Conservation (phyloP, 495 filamentous ascomycete species). For the Aspergillus diversus region DNA sequence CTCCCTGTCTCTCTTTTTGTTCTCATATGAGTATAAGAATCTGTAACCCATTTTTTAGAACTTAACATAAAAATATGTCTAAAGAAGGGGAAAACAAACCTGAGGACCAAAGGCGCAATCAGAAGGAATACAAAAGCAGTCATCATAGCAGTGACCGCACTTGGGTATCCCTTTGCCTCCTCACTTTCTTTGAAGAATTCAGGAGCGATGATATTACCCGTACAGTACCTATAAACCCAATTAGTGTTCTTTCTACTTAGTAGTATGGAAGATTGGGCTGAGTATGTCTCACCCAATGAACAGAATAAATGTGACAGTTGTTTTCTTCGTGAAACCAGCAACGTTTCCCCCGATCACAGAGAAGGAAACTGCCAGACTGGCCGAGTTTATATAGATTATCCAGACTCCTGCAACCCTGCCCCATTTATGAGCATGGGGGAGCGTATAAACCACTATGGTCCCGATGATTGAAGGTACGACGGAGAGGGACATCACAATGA, state of each 20-base stretch:
- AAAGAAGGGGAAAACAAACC: background rate
- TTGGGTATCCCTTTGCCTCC: background rate
- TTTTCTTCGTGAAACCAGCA: background rate
- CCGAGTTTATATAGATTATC: background rate
- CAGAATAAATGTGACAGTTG: background rate
- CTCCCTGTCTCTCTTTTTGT: background rate
- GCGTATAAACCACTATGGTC: background rate
- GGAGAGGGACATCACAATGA: background rate
- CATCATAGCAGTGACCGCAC: background rate
- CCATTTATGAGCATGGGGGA: background rate
- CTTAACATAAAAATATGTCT: background rate
- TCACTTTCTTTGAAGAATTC: background rate
- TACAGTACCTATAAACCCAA: background rate
- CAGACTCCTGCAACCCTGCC: background rate
- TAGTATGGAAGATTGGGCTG: too few relatives aligned
- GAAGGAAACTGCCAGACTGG: background rate
- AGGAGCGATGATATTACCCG: background rate
- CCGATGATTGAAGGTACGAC: background rate
- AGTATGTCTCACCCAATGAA: background rate
- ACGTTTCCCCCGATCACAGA: background rate
- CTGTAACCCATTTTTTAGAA: too few relatives aligned
- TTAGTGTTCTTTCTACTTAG: too few relatives aligned
- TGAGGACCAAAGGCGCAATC: background rate
- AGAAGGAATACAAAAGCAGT: background rate
- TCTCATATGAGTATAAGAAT: background rate